Conservation (phyloP, 1,284 basidiomycete species). For the Albatrellus sp. region DNA sequence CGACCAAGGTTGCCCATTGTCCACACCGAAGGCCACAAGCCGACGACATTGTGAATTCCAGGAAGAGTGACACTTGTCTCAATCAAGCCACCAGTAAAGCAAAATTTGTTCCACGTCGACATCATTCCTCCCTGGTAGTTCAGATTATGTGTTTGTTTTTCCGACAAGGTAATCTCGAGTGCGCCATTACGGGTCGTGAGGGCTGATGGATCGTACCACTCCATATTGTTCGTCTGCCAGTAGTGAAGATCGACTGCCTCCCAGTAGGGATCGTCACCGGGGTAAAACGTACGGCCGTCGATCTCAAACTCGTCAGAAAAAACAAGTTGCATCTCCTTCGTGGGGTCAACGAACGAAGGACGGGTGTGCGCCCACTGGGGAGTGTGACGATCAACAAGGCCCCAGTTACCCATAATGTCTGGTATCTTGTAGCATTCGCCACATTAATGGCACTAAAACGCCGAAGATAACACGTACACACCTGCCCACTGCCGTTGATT, state of each 20-base stretch:
- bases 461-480: constrained; percentile 10
- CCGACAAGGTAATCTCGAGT: constrained; percentile 67
- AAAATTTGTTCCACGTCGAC: constrained; percentile 84
- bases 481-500: constrained; percentile 71
- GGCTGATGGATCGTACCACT: constrained; percentile 72
- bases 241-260: constrained; percentile 63
- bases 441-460: not conserved
- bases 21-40: constrained; percentile 41
- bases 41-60: constrained; percentile 45
- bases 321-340: constrained; percentile 47
- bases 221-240: constrained; percentile 28
- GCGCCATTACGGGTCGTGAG: constrained; percentile 70
- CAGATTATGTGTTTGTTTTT: constrained; percentile 59
- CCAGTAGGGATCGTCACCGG: constrained; percentile 52
- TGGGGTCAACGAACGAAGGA: constrained; percentile 37
- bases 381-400: constrained; percentile 70
- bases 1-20: constrained; percentile 42
- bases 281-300: constrained; percentile 73
- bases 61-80: constrained; percentile 72
- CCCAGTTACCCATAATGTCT: constrained; percentile 48
- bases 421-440: constrained; percentile 37
- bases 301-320: constrained; percentile 88
- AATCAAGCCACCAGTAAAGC: constrained; percentile 81
- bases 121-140: constrained; percentile 66
- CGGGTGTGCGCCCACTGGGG: constrained; percentile 51